phyloP scores from a whole-genome alignment of 1,284 basidiomycete species.

The Boletus calvinii region DNA sequence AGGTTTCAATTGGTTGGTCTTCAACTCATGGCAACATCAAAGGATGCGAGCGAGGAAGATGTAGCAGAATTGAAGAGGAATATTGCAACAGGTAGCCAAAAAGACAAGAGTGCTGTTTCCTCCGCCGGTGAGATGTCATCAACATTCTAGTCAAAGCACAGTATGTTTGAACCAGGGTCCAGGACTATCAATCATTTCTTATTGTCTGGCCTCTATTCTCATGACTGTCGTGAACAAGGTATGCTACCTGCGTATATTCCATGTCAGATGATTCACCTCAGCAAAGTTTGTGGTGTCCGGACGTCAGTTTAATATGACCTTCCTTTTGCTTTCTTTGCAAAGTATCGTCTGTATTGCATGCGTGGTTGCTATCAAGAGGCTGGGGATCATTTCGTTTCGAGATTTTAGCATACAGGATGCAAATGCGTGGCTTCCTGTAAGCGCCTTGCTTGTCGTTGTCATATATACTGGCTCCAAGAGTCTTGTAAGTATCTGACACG shows the following conservation, averaged over 20 bases:
- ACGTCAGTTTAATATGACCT: conserved; percentile 93
- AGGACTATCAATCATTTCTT: conserved; percentile 83
- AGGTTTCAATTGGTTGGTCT: neutral
- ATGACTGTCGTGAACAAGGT: conserved; percentile 99
- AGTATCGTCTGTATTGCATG: conserved; percentile 82
- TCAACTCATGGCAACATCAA: conserved; percentile 17
- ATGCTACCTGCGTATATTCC: conserved; percentile 15
- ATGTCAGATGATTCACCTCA: conserved; percentile 6
- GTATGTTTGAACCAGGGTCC: conserved; percentile 5
- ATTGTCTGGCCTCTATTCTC: conserved; percentile 92
- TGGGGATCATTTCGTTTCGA: conserved; percentile 88
- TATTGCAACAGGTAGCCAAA: conserved; percentile 28
- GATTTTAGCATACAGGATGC: conserved; percentile 85
- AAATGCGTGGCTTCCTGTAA: conserved; percentile 94
- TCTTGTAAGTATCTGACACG: conserved; percentile 57
- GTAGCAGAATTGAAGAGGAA: conserved; percentile 33
- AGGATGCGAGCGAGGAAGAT: conserved; percentile 23
- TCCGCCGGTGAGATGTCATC: conserved; percentile 27
- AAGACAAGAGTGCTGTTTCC: conserved; percentile 13
- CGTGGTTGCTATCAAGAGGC: conserved; percentile 72
- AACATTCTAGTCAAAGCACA: neutral
- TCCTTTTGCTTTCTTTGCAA: conserved; percentile 91
- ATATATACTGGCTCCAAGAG: conserved; percentile 99
- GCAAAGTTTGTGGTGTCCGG: conserved; percentile 93
- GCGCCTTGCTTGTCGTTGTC: conserved; percentile 87